Evolutionary conservation across 2,329 filamentous ascomycete species (phyloP).

Genomic region (Fusarium redolens): DNA sequence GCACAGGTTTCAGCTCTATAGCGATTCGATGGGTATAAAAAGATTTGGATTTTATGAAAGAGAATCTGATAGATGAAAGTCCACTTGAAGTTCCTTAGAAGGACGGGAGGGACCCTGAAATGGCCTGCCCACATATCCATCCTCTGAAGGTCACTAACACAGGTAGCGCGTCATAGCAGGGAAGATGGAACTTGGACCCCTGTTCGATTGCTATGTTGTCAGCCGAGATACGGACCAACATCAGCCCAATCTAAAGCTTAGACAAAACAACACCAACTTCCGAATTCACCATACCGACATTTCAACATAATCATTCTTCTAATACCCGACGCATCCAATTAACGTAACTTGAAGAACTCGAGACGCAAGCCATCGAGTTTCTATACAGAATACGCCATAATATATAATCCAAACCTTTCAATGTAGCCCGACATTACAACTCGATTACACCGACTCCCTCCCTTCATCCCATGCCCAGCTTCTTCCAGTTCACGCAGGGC

Average conservation of each 20-base stretch:
- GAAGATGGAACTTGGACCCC: slow-evolving; percentile 27
- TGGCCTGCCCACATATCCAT: slow-evolving; percentile 1
- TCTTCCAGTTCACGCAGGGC: slow-evolving; percentile 76
- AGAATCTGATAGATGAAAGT: neutral
- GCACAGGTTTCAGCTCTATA: too few species aligned
- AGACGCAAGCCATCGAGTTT: neutral
- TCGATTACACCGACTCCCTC: slow-evolving; percentile 21
- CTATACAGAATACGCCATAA: neutral
- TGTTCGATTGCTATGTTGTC: slow-evolving; percentile 14
- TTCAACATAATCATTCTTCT: neutral
- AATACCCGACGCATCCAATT: neutral
- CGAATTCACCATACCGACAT: slow-evolving; percentile 16
- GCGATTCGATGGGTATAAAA: neutral
- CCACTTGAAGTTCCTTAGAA: neutral
- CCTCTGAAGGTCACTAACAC: slow-evolving; percentile 23
- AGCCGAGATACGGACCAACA: slow-evolving; percentile 26
- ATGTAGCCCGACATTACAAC: slow-evolving; percentile 35
- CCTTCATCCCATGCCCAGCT: slow-evolving; percentile 64
- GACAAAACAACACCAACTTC: slow-evolving; percentile 24
- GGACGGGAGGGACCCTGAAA: slow-evolving; percentile 15
- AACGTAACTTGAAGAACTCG: neutral
- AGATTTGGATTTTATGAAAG: neutral
- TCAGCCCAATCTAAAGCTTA: slow-evolving; percentile 15
- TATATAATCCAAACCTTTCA: slow-evolving; percentile 17
- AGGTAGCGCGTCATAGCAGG: slow-evolving; percentile 29